phyloP scores from a whole-genome alignment of 2,329 filamentous ascomycete species.

The Trichophyton rubrum region DNA sequence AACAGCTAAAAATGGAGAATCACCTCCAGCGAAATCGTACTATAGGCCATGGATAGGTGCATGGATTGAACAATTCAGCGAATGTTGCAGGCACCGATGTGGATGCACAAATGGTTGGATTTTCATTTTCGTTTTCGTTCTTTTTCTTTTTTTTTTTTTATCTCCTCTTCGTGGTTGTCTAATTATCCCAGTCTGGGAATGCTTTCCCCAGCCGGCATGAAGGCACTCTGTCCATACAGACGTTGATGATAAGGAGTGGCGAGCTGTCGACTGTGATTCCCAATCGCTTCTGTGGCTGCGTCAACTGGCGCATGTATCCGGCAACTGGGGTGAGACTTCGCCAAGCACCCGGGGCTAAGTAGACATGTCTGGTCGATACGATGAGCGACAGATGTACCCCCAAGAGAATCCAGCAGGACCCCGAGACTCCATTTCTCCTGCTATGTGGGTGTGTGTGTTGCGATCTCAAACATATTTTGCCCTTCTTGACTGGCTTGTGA shows the following conservation, averaged over 20 bases:
- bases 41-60: not conserved
- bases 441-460: not conserved
- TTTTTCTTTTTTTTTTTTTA: not conserved
- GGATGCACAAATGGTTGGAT: not conserved
- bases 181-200: not conserved
- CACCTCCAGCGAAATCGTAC: not conserved
- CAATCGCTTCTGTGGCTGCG: not conserved
- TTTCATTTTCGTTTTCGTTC: not conserved
- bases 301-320: not conserved
- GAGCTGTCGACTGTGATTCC: not conserved
- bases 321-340: not conserved
- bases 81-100: not conserved
- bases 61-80: not conserved
- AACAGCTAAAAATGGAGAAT: constrained; percentile 1
- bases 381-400: not conserved
- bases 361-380: not conserved
- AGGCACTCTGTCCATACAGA: not conserved
- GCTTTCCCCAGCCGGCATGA: not conserved
- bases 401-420: not conserved
- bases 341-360: not conserved
- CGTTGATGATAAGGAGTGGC: not conserved
- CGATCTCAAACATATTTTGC: not conserved
- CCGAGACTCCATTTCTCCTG: not conserved
- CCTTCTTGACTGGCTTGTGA: not conserved
- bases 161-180: not conserved